Conservation (phyloP, 2,329 filamentous ascomycete genomes). For the Epichloe aotearoae region DNA sequence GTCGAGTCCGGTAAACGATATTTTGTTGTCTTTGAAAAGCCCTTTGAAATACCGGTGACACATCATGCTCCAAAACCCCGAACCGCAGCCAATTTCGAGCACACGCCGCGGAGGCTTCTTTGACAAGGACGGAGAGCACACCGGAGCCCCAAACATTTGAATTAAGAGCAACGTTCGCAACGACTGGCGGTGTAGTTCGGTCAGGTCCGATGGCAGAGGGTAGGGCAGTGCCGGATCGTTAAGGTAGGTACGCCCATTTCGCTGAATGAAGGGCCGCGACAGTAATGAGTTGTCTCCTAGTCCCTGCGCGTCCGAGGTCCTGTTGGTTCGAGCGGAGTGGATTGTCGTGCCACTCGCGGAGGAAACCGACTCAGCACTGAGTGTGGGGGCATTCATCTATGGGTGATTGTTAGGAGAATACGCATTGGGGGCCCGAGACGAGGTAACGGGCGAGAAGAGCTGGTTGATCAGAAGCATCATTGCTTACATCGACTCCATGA, state of each 20-base stretch:
- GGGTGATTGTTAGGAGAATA: slow-evolving; percentile 11
- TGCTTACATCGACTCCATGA: slow-evolving; percentile 7
- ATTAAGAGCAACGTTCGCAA: slow-evolving; percentile 71
- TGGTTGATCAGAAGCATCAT: background rate
- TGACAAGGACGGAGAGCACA: slow-evolving; percentile 56
- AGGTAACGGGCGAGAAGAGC: background rate
- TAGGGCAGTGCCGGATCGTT: slow-evolving; percentile 61
- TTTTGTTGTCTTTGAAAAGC: slow-evolving; percentile 38
- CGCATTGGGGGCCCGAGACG: background rate
- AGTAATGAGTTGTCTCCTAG: slow-evolving; percentile 26
- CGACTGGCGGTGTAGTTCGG: slow-evolving; percentile 78
- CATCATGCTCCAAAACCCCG: slow-evolving; percentile 79
- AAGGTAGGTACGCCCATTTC: slow-evolving; percentile 73
- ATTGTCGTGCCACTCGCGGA: slow-evolving; percentile 31
- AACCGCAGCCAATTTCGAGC: slow-evolving; percentile 77
- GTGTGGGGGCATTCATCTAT: slow-evolving; percentile 22
- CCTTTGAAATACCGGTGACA: slow-evolving; percentile 66
- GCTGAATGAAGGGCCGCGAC: slow-evolving; percentile 48
- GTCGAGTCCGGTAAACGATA: slow-evolving; percentile 73
- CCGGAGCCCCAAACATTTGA: slow-evolving; percentile 66
- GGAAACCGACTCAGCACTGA: slow-evolving; percentile 33
- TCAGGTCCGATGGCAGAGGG: slow-evolving; percentile 76
- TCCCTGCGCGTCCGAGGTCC: slow-evolving; percentile 34
- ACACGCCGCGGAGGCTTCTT: slow-evolving; percentile 61
- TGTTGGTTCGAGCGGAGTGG: slow-evolving; percentile 31